Evolutionary conservation across 2,329 filamentous ascomycete genomes (phyloP).

Genomic region (Cladophialophora immunda): DNA sequence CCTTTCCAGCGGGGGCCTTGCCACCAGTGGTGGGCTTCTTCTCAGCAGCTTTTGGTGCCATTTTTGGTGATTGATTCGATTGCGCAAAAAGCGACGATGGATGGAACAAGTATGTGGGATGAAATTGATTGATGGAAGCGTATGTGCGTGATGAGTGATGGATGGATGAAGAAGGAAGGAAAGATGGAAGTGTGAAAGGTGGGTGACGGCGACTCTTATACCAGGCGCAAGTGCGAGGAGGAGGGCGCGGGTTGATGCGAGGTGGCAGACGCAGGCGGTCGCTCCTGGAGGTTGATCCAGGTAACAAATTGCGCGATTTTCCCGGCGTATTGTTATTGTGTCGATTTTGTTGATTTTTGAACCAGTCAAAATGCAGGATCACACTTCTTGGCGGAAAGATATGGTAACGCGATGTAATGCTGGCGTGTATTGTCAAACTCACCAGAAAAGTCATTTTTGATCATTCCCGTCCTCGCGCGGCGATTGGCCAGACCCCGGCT

Average conservation of each 20-base stretch:
- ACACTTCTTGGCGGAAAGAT: slow-evolving; percentile 34
- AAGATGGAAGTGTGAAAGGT: slow-evolving; percentile 48
- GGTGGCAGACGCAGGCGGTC: slow-evolving; percentile 37
- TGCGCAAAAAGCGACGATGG: slow-evolving; percentile 41
- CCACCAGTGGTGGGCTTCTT: slow-evolving; percentile 95
- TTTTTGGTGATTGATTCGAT: slow-evolving; percentile 64
- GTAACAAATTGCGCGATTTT: slow-evolving; percentile 36
- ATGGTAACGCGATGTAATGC: slow-evolving; percentile 30
- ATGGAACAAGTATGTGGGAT: slow-evolving; percentile 41
- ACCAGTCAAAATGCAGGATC: slow-evolving; percentile 36
- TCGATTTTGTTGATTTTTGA: slow-evolving; percentile 39
- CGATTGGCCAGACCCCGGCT: slow-evolving; percentile 40
- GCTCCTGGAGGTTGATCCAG: slow-evolving; percentile 35
- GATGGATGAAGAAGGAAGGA: slow-evolving; percentile 43
- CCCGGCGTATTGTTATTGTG: slow-evolving; percentile 38
- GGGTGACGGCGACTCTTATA: slow-evolving; percentile 58
- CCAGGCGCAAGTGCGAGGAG: slow-evolving; percentile 48
- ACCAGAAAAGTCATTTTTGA: slow-evolving; percentile 42
- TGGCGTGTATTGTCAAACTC: slow-evolving; percentile 38
- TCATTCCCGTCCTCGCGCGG: slow-evolving; percentile 27
- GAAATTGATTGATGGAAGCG: slow-evolving; percentile 40
- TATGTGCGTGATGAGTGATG: slow-evolving; percentile 46
- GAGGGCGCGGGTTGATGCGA: slow-evolving; percentile 54
- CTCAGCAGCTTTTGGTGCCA: slow-evolving; percentile 97
- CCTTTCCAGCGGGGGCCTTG: slow-evolving; percentile 82